Percentiles rank a stretch among this genome's conserved stretches.
Evolutionary conservation across 169 alveolate species (phyloP).

Genomic region (Babesia ovata): DNA sequence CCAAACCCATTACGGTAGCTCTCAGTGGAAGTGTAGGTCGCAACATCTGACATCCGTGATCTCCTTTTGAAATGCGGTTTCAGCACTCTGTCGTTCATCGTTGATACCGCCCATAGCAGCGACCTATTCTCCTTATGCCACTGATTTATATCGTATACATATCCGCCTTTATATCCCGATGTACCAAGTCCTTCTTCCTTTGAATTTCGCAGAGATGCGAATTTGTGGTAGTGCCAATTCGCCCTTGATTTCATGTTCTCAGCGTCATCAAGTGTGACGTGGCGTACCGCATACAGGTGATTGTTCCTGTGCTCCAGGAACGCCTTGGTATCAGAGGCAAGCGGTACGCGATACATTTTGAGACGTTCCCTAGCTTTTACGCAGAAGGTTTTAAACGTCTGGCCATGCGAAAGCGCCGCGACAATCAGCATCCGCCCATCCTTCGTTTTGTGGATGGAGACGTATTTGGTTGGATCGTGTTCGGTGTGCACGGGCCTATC

Average conservation of each 20-base stretch:
- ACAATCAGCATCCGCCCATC: conserved; percentile 39
- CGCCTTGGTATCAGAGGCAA: conserved; percentile 8
- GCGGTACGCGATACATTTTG: conserved; percentile 25
- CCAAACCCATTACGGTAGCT: background rate
- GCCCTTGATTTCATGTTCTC: background rate
- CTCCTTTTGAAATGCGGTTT: background rate
- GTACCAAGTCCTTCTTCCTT: background rate
- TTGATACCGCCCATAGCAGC: background rate
- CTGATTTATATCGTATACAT: background rate
- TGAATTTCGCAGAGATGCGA: background rate
- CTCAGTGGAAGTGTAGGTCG: background rate
- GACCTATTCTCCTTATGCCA: background rate
- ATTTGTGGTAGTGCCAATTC: no score
- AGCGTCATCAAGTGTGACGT: background rate
- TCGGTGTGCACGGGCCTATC: conserved; percentile 42
- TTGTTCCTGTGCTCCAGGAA: conserved; percentile 41
- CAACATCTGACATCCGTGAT: background rate
- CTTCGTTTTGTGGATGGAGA: conserved; percentile 49
- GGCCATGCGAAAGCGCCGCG: conserved; percentile 25
- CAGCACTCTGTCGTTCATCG: background rate
- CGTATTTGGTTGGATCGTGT: conserved; percentile 21
- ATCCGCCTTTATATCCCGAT: background rate
- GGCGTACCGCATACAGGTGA: conserved; percentile 17
- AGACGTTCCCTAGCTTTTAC: background rate
- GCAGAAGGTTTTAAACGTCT: conserved; percentile 15